These are phyloP conservation scores for Forsythia suspensa DNA, from an alignment of 257 asterid species.

Conservation along the genomic window DNA sequence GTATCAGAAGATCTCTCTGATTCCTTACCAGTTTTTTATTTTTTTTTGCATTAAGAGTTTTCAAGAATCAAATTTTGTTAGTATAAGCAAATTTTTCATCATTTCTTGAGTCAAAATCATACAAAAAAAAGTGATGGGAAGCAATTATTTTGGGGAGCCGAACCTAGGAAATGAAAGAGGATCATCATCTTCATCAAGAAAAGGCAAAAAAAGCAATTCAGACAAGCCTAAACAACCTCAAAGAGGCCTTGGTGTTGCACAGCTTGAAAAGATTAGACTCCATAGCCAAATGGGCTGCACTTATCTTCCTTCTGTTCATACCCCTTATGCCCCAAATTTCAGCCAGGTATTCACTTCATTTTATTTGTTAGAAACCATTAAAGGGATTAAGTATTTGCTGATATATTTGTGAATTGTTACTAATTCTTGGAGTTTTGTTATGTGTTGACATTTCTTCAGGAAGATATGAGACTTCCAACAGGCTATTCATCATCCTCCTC, in stretches of 20 bases:
- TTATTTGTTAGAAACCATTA: not conserved
- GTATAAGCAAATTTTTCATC: not conserved
- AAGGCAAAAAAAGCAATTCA: slow-evolving; percentile 58
- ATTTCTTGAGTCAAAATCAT: not conserved
- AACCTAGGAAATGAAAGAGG: slow-evolving; percentile 45
- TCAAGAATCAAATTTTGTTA: not conserved
- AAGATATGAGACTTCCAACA: slow-evolving; percentile 61
- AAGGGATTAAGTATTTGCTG: not conserved
- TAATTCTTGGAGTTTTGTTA: not conserved
- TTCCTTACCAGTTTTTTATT: slow-evolving; percentile 14
- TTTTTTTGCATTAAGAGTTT: not conserved
- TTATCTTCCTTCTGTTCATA: slow-evolving; percentile 45
- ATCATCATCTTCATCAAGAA: slow-evolving; percentile 55
- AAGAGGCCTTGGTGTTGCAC: slow-evolving; percentile 93
- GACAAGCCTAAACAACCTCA: slow-evolving; percentile 92
- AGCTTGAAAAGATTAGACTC: slow-evolving; percentile 88
- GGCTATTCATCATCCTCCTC: slow-evolving; percentile 51
- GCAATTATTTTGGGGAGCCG: slow-evolving; percentile 64
- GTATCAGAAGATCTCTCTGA: slow-evolving; percentile 46
- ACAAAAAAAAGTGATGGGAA: slow-evolving; percentile 42
- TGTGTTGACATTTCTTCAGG: slow-evolving; percentile 46
- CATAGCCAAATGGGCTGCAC: slow-evolving; percentile 65
- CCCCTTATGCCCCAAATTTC: slow-evolving; percentile 43
- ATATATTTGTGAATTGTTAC: not conserved
- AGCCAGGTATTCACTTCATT: slow-evolving; percentile 42